Evolutionary conservation across 2,329 filamentous ascomycete species (phyloP).

Genomic region (Sclerotinia nivalis): DNA sequence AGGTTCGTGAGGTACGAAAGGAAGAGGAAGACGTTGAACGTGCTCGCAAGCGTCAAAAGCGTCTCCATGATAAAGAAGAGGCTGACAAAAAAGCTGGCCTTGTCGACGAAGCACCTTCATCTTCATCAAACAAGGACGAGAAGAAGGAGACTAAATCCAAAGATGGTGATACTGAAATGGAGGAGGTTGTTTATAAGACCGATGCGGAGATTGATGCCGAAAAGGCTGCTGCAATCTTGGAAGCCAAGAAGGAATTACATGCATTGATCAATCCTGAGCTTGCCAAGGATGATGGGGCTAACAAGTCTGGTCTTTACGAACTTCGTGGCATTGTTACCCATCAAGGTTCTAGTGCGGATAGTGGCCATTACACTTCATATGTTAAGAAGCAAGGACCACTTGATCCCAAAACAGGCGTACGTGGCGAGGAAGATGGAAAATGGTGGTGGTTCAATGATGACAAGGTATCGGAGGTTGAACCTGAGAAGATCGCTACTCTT

Average conservation of each 20-base stretch:
- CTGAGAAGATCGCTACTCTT: slow-evolving; percentile 87
- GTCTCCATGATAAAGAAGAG: slow-evolving; percentile 51
- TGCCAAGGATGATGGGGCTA: slow-evolving; percentile 75
- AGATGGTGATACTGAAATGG: slow-evolving; percentile 72
- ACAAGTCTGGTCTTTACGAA: slow-evolving; percentile 94
- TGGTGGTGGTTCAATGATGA: slow-evolving; percentile 99
- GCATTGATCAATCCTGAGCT: slow-evolving; percentile 74
- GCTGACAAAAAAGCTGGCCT: slow-evolving; percentile 52
- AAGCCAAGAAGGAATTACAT: slow-evolving; percentile 85
- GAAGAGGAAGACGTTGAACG: slow-evolving; percentile 93
- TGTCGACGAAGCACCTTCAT: slow-evolving; percentile 44
- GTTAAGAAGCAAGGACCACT: slow-evolving; percentile 83
- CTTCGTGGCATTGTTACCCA: slow-evolving; percentile 92
- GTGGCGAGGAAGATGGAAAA: slow-evolving; percentile 81
- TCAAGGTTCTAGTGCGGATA: slow-evolving; percentile 94
- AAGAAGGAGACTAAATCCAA: slow-evolving; percentile 47
- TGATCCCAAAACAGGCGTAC: slow-evolving; percentile 74
- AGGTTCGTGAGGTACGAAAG: slow-evolving; percentile 91
- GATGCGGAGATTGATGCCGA: slow-evolving; percentile 92
- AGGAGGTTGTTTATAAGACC: slow-evolving; percentile 69
- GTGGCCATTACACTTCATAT: slow-evolving; percentile 96
- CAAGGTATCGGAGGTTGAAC: slow-evolving; percentile 87
- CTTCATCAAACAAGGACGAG: slow-evolving; percentile 50
- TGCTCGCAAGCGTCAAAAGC: slow-evolving; percentile 87
- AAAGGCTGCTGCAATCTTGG: slow-evolving; percentile 69